Evolutionary conservation across 495 filamentous ascomycete genomes (phyloP).

Genomic region (Xanthoparmelia taractica): DNA sequence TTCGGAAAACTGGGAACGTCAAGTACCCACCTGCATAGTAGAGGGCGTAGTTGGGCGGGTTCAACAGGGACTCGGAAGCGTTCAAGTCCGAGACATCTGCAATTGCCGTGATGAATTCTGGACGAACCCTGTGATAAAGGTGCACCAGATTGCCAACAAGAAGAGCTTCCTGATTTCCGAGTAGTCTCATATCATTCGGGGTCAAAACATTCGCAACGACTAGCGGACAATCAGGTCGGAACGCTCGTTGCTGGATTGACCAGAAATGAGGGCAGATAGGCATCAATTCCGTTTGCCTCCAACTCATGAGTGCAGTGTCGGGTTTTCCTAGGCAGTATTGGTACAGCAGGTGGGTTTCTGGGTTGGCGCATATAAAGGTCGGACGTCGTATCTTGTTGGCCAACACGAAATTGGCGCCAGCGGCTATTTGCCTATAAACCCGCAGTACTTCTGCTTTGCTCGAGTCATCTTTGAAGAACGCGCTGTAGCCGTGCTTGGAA

Average conservation of each 20-base stretch:
- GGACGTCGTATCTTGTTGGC: not conserved
- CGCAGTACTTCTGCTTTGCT: not conserved
- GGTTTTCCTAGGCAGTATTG: not conserved
- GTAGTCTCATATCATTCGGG: not conserved
- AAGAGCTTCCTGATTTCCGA: not conserved
- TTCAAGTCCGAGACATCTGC: not conserved
- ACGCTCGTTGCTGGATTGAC: not conserved
- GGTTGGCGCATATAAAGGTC: not conserved
- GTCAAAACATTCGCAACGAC: not conserved
- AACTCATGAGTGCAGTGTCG: not conserved
- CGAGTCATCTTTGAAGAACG: constrained; percentile 2
- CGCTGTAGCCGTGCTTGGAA: not conserved
- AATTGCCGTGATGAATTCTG: not conserved
- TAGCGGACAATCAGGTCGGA: not conserved
- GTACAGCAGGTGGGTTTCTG: constrained; percentile 1
- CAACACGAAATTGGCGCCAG: not conserved
- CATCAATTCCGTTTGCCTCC: not conserved
- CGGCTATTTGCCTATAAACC: not conserved
- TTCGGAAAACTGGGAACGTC: not conserved
- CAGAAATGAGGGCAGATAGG: not conserved
- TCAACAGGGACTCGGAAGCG: not conserved
- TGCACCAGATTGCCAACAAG: not conserved
- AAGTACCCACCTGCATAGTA: constrained; percentile 1
- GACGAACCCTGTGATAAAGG: not conserved
- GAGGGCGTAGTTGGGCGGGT: not conserved